These are phyloP conservation scores for Ramicandelaber brevisporus DNA, from an alignment of 192 early-diverging fungal genomes.

Conservation along the genomic window DNA sequence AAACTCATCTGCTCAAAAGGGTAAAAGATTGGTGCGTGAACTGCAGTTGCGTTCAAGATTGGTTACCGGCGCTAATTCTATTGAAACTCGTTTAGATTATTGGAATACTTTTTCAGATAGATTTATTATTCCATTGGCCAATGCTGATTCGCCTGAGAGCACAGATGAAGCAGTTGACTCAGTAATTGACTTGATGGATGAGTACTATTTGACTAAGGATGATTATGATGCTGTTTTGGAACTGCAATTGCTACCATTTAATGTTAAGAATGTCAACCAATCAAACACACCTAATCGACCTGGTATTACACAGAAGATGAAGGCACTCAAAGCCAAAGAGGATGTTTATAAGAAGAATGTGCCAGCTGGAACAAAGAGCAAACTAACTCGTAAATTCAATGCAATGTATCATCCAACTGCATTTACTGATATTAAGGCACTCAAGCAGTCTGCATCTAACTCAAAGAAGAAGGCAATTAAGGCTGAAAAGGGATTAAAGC, in stretches of 20 bases:
- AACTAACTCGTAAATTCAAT: slow-evolving; percentile 1
- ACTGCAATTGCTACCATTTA: slow-evolving; percentile 29
- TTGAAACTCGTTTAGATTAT: too few species aligned
- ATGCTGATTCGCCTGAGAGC: too few species aligned
- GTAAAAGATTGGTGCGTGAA: slow-evolving; percentile 41
- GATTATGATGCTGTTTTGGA: slow-evolving; percentile 71
- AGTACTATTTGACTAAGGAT: slow-evolving; percentile 73
- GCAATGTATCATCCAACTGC: slow-evolving; percentile 1
- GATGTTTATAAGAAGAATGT: slow-evolving; percentile 1
- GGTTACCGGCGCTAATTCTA: too few species aligned
- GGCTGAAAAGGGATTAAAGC: too few species aligned
- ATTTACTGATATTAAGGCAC: background rate
- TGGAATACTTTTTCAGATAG: too few species aligned
- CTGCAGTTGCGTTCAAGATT: slow-evolving; percentile 73
- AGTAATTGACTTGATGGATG: slow-evolving; percentile 39
- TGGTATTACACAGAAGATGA: background rate
- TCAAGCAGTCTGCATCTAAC: background rate
- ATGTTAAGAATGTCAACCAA: slow-evolving; percentile 23
- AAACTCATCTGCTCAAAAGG: slow-evolving; percentile 56
- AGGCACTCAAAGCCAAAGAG: background rate
- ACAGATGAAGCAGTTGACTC: background rate
- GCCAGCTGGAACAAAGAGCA: too few species aligned
- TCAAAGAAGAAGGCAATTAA: background rate
- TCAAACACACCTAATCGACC: slow-evolving; percentile 40
- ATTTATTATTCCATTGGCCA: too few species aligned